A percentile compares a stretch with the other conserved stretches of the same genome.
Conservation (phyloP, 108 stramenopile genomes). For the Skeletonema costatum region DNA sequence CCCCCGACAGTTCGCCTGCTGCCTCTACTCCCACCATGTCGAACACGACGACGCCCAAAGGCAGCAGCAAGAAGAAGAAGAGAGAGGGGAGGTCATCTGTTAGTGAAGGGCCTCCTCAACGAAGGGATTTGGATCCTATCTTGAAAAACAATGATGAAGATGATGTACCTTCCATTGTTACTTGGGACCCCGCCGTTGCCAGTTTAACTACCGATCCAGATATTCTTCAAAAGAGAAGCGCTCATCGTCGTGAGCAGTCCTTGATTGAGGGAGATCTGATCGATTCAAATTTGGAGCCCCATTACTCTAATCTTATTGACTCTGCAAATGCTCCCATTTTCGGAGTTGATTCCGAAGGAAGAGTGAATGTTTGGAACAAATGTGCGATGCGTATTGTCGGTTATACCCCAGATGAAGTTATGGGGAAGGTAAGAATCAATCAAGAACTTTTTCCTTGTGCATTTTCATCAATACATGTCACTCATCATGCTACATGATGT, state of each 20-base stretch:
- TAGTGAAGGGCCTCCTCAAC: background rate
- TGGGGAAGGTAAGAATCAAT: conserved; percentile 30
- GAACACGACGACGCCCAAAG: background rate
- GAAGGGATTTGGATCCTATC: background rate
- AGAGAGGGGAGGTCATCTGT: background rate
- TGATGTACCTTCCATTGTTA: conserved; percentile 1
- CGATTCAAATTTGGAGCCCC: conserved; percentile 11
- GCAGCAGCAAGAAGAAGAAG: background rate
- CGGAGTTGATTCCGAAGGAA: conserved; percentile 37
- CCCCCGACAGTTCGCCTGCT: conserved; percentile 1
- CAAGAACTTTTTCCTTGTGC: too few relatives aligned
- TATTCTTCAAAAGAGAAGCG: background rate
- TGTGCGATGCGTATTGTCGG: conserved; percentile 53
- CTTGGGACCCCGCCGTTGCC: background rate
- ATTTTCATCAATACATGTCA: too few relatives aligned
- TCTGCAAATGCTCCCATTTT: conserved; percentile 58
- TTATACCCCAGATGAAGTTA: conserved; percentile 67
- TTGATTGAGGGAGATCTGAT: background rate
- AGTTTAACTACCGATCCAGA: background rate
- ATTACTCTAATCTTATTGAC: conserved; percentile 51
- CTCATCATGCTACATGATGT: too few relatives aligned
- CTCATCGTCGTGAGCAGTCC: background rate
- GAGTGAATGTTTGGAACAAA: conserved; percentile 69
- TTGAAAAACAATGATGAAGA: background rate
- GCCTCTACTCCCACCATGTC: background rate